phyloP scores from a whole-genome alignment of 176 grass and related monocot species.

The Leersia perrieri region DNA sequence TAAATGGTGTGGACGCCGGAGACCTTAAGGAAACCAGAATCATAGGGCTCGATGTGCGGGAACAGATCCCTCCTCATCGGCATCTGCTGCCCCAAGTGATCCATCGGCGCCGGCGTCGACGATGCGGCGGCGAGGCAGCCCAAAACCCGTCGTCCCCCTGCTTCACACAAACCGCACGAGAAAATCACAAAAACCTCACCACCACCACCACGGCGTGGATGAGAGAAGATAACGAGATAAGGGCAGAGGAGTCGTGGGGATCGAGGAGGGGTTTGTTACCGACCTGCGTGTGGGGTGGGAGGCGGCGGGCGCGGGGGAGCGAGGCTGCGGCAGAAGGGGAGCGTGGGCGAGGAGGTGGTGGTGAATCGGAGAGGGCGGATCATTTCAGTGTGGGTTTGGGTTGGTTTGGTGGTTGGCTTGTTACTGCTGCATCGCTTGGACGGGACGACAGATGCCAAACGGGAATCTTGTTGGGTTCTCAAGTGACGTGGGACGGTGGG shows the following conservation, averaged over 20 bases:
- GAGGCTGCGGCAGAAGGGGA: slow-evolving; percentile 5
- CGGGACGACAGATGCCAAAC: too few relatives aligned
- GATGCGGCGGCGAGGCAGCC: background rate
- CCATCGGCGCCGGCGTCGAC: slow-evolving; percentile 21
- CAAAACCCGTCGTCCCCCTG: background rate
- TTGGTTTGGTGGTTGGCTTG: too few relatives aligned
- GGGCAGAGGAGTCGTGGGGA: background rate
- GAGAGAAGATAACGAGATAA: background rate
- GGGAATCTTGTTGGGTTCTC: background rate
- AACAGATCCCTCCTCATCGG: slow-evolving; percentile 50
- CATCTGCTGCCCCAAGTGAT: background rate
- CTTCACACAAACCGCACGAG: background rate
- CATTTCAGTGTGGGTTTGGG: slow-evolving; percentile 27
- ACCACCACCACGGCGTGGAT: background rate
- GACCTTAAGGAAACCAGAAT: slow-evolving; percentile 65
- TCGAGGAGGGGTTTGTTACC: background rate
- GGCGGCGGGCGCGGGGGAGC: slow-evolving; percentile 22
- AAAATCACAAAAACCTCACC: too few relatives aligned
- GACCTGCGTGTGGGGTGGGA: background rate
- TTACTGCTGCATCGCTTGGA: too few relatives aligned
- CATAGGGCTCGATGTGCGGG: slow-evolving; percentile 66
- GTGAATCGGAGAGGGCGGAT: background rate
- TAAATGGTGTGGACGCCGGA: slow-evolving; percentile 82
- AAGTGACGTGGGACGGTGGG: too few relatives aligned
- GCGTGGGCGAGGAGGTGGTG: background rate